Conservation (phyloP, 2,329 filamentous ascomycete genomes). For the Cytospora leucostoma region DNA sequence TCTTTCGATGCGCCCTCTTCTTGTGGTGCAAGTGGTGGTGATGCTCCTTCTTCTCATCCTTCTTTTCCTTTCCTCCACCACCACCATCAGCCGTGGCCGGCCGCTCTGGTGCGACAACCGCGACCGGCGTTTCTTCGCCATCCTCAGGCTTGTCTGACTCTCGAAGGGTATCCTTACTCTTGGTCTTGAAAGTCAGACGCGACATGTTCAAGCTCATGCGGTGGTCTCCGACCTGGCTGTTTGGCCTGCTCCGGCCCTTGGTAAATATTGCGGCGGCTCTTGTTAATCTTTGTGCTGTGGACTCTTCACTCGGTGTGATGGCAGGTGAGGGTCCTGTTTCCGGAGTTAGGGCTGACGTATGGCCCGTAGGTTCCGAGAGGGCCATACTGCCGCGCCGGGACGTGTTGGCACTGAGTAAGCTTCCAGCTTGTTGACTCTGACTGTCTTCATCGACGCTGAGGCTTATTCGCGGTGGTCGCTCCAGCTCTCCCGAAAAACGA, state of each 20-base stretch:
- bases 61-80: constrained; percentile 32
- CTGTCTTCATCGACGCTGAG: constrained; percentile 47
- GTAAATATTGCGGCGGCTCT: constrained; percentile 59
- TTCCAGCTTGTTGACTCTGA: constrained; percentile 39
- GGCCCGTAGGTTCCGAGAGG: constrained; percentile 45
- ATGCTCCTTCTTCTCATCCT: constrained; percentile 33
- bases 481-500: constrained; percentile 57
- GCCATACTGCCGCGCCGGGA: constrained; percentile 55
- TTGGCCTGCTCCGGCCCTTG: constrained; percentile 54
- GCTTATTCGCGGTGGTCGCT: constrained; percentile 51
- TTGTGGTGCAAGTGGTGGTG: constrained; percentile 37
- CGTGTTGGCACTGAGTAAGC: constrained; percentile 33
- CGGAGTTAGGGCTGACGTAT: constrained; percentile 25
- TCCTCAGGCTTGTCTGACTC: constrained; percentile 32
- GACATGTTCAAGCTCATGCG: constrained; percentile 60
- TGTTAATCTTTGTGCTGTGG: constrained; percentile 55
- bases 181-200: constrained; percentile 54
- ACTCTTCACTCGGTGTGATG: constrained; percentile 54
- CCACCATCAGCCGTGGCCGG: constrained; percentile 21
- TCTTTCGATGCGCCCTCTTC: constrained; percentile 43
- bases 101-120: constrained; percentile 20
- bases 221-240: constrained; percentile 60
- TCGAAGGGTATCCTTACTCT: constrained; percentile 52
- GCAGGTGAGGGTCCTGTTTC: constrained; percentile 41
- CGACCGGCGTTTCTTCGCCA: constrained; percentile 24